These are phyloP conservation scores for Schwanniomyces pseudopolymorphus DNA, from an alignment of 805 yeast genomes.

Conservation along the genomic window DNA sequence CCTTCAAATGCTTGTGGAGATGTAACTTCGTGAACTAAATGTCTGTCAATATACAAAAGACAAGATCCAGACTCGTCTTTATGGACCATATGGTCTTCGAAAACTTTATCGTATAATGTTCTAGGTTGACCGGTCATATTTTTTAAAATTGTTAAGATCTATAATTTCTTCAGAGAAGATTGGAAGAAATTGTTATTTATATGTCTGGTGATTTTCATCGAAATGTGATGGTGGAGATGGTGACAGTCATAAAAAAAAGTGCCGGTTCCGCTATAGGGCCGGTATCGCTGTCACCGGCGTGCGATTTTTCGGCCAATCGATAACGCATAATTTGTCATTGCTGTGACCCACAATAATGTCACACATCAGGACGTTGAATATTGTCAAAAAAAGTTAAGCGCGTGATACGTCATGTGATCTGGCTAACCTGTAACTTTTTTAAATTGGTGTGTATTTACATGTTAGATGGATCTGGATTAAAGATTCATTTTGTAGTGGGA, in stretches of 20 bases:
- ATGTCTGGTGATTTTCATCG: not conserved
- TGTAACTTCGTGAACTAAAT: conserved; percentile 96
- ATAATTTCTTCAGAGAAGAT: not conserved
- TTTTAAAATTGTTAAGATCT: not conserved
- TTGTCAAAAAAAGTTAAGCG: too few species aligned
- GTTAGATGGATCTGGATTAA: conserved; percentile 1
- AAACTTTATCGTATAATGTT: conserved; percentile 95
- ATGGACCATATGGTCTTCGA: conserved; percentile 91
- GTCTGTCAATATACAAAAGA: conserved; percentile 91
- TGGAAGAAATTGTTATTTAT: not conserved
- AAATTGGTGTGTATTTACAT: not conserved
- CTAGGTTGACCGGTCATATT: conserved; percentile 41
- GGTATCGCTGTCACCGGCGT: not conserved
- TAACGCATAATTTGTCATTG: conserved; percentile 4
- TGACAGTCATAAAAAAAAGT: conserved; percentile 3
- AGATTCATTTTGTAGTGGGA: not conserved
- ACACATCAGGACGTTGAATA: not conserved
- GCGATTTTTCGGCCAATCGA: not conserved
- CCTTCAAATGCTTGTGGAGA: conserved; percentile 99
- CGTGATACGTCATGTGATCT: not conserved
- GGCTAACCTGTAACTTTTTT: not conserved
- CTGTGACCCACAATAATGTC: not conserved
- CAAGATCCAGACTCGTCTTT: conserved; percentile 84
- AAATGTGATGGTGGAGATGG: not conserved
- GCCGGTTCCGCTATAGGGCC: conserved; percentile 10